Conservation (phyloP, 495 filamentous ascomycete genomes). For the Rostrohypoxylon terebratum region DNA sequence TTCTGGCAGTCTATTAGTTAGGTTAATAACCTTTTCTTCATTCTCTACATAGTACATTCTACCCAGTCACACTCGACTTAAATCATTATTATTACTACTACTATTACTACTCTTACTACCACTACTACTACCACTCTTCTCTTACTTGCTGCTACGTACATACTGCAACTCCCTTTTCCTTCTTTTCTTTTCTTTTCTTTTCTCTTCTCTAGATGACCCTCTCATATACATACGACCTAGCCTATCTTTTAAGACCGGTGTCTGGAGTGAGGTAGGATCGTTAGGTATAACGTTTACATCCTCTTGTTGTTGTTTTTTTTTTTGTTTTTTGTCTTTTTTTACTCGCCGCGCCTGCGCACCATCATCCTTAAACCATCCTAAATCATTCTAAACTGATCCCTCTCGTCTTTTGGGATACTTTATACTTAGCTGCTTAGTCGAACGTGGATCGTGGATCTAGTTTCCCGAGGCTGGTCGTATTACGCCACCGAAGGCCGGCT, state of each 20-base stretch:
- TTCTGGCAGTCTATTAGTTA: too few species aligned
- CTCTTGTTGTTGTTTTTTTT: too few species aligned
- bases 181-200: neutral
- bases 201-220: neutral
- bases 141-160: neutral
- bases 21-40: slow-evolving; percentile 16
- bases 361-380: neutral
- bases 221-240: neutral
- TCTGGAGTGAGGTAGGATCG: slow-evolving; percentile 12
- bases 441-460: slow-evolving; percentile 19
- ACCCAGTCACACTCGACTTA: slow-evolving; percentile 11
- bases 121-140: neutral
- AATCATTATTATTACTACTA: slow-evolving; percentile 20
- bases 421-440: slow-evolving; percentile 30
- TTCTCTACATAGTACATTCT: slow-evolving; percentile 14
- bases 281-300: neutral
- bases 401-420: slow-evolving; percentile 21
- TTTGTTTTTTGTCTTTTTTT: too few species aligned
- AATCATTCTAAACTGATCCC: neutral
- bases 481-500: slow-evolving; percentile 27
- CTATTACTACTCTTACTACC: slow-evolving; percentile 4
- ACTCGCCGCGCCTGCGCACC: neutral
- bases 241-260: neutral
- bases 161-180: slow-evolving; percentile 2
- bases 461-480: slow-evolving; percentile 25